Evolutionary conservation across 116 monocot species (phyloP), one percentile per base, ranked within the genome.

Genomic region (Phalaenopsis hybrid): DNA sequence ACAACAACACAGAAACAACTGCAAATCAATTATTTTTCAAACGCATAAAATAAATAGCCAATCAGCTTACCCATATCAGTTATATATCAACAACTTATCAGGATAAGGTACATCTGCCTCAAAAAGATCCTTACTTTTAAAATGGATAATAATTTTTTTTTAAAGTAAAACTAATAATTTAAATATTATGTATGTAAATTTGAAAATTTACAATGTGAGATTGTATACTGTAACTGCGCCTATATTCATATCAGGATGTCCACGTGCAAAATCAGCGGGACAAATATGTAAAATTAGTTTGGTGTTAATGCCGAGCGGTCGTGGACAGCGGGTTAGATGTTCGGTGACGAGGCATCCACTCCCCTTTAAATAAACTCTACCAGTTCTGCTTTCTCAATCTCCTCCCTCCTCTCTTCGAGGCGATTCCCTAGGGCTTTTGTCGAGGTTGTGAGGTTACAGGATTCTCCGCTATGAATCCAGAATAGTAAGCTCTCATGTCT

Each of bases 391-490:
- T 46, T 75, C 17, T n/a, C 44, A 75, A 21, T n/a, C n/a, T 75
- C 46, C 4, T 65, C 46, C 2, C 15, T 75, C 44, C 15, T 10
- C 10, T 46, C 46, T 20, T 46, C 46, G 46, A 7, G 75, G 17
- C 46, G 75, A 46, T 45, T 75, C 46, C 45, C 9, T 46, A 46
- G 75, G 75, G 44, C 75, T 46, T 75, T 21, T 46, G 5, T 10
- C 46, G 11, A 46, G 75, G 51, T 44, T 1, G 6, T 51, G 28
- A 2, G 77, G 77, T 45, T 31, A 11, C 12, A 12, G 48, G 51
- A 51, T 44, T 52, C 51, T 51, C 57, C 76, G 49, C 76, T 80
- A 80, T 81, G 81, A 80, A 69, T 78, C 85, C 79, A 8, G 84
- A 77, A 55, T 81, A 77, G 81, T 85, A 70, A 81, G 77, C 50